Evolutionary conservation across 2,329 filamentous ascomycete species (phyloP), one percentile per base, ranked within the genome.

Genomic region (Paraphoma sp.): DNA sequence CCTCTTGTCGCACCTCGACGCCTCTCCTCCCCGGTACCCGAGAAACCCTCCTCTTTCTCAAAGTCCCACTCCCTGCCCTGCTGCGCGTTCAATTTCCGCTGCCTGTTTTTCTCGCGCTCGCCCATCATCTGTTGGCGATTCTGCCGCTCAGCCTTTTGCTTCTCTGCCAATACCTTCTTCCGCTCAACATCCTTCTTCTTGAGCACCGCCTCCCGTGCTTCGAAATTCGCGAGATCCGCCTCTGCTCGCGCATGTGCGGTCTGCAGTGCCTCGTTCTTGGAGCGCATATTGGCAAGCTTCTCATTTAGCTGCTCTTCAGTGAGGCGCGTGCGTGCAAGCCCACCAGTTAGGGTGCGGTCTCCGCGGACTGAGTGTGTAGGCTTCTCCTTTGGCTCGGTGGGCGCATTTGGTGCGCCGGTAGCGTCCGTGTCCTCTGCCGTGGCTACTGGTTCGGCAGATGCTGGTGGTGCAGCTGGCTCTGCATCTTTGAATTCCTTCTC

Each of bases 231-330:
- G 51, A 84, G 82, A 62, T 90, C 88, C n/a, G 86, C 86, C 76
- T 89, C 85, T n/a, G 87, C 86, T 28, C 86, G 82, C 1, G 84
- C 84, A 68, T 90, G 86, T 0, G 86, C 85, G 8, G 84, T 86
- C 8, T 82, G 81, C 12, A 86, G 80, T 48, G 84, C 81, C 6
- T 83, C 84, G 51, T 88, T 89, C 54, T 87, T 84, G 62, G 87
- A 81, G 59, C 83, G 82, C 65, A 88, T 89, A 36, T 81, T 80
- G 7, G 83, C 85, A 57, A 90, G 84, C 58, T 86, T 85, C 45
- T 82, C 83, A 3, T 81, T 82, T 7, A 90, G 80, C 71, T 90
- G 84, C 60, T 83, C 84, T 68, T 89, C 87, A 1, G 86, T 89
- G 44, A 89, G 81, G 42, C 73, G 73, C 4, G 70, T 64, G 54